Conservation (phyloP, 148 eudicot species). For the Dysphania ambrosioides region DNA sequence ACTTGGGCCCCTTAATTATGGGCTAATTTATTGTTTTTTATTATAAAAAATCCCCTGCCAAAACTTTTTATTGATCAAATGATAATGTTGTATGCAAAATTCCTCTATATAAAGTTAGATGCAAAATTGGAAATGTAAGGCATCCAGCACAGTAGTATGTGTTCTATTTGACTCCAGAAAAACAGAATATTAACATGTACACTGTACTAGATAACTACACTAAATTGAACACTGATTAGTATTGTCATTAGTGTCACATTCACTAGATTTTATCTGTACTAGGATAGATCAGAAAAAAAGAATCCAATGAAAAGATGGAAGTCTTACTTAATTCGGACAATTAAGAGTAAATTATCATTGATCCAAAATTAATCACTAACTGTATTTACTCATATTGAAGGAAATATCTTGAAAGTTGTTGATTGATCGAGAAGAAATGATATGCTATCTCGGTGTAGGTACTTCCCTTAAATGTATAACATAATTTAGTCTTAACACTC, state of each 20-base stretch:
- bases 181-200: no score
- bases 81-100: not conserved
- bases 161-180: not conserved
- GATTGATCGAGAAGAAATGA: no score
- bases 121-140: not conserved
- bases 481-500: no score
- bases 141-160: not conserved
- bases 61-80: not conserved
- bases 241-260: not conserved
- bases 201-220: not conserved
- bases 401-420: no score
- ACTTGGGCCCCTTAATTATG: not conserved
- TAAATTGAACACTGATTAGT: not conserved
- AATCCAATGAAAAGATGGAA: constrained; percentile 10
- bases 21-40: not conserved
- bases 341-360: not conserved
- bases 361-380: no score
- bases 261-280: not conserved
- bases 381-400: no score
- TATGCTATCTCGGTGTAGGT: no score
- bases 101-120: not conserved
- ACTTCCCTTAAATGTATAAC: no score
- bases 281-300: not conserved
- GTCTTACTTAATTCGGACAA: not conserved
- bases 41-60: not conserved